Evolutionary conservation across 2,329 filamentous ascomycete species (phyloP), one percentile per base, ranked within the genome.

Genomic region (Escovopsis weberi): DNA sequence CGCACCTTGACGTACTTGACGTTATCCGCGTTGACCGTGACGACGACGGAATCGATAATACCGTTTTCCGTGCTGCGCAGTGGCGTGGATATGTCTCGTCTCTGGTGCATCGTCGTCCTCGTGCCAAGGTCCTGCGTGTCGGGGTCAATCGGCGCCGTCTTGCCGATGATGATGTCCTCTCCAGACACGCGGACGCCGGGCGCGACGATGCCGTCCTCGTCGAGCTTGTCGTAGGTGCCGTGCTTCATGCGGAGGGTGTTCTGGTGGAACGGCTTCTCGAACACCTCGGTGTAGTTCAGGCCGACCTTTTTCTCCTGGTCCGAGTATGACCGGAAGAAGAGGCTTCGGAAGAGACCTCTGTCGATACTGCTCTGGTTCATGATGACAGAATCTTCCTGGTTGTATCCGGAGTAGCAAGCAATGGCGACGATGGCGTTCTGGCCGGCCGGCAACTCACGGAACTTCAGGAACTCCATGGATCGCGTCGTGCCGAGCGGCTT

Each of bases 331-430:
- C 93, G 81, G 75, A 94, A 98, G 70, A 96, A 98, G 43, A 98
- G 67, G 74, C 87, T 95, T 56, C 93, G 78, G 80, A 98, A 98
- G 4, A 98, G 72, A 48, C 91, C 91, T 57, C 91, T 84, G 62
- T 98, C 91, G 55, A 98, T 96, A 63, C 87, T 94, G 67, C 87
- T 95, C 68, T 98, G 91, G 63, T 98, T 98, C 91, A 98, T 96
- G 56, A 98, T 94, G 52, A 98, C 89, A 51, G 91, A 98, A 78
- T 98, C 91, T 86, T 98, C 91, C 62, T 98, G 93, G 64, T 98
- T 98, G 70, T 98, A 98, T 46, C 91, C 91, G 43, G 88, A 94
- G 66, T 98, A 98, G 61, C 85, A 93, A 46, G 87, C 80, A 64
- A 98, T 98, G 35, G 91, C 93, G 11, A 98, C 91, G 54, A 98